Conservation (phyloP, 768 basidiomycete genomes). For the Collybia mongolica region DNA sequence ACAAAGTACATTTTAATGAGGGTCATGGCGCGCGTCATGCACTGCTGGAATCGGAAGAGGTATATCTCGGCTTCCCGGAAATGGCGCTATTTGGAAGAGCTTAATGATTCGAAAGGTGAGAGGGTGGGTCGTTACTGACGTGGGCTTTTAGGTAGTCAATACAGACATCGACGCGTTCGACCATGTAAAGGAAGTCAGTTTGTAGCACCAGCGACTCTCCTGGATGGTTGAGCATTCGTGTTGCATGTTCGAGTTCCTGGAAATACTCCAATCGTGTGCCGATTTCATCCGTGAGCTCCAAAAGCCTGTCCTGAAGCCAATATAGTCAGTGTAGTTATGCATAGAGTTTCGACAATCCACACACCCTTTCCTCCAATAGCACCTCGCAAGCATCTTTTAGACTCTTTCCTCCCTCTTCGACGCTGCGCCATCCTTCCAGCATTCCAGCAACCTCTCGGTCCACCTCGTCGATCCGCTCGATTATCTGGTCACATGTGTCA, state of each 20-base stretch:
- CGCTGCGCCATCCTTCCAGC: constrained; percentile 80
- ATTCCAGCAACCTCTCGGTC: constrained; percentile 76
- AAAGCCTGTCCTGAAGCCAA: constrained; percentile 61
- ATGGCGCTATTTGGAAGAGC: constrained; percentile 57
- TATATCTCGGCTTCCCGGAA: constrained; percentile 93
- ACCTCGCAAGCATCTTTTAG: constrained; percentile 90
- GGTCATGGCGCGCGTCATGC: constrained; percentile 97
- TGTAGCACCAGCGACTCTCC: constrained; percentile 90
- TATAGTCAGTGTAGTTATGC: not conserved
- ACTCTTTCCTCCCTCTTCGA: constrained; percentile 91
- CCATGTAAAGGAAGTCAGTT: constrained; percentile 93
- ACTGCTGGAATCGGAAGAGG: constrained; percentile 96
- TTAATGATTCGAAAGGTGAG: not conserved
- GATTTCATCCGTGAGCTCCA: constrained; percentile 83
- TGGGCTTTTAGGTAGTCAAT: constrained; percentile 87
- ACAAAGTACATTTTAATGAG: constrained; percentile 97
- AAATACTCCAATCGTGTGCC: constrained; percentile 85
- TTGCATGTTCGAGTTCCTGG: constrained; percentile 90
- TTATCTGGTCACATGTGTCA: constrained; percentile 70
- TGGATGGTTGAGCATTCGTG: constrained; percentile 91
- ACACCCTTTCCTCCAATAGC: constrained; percentile 84
- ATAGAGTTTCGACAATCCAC: constrained; percentile 21
- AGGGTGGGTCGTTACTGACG: constrained; percentile 45
- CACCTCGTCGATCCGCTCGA: constrained; percentile 71
- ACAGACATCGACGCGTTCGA: constrained; percentile 92